These are phyloP conservation scores for Cryptococcus amylolentus DNA, from an alignment of 1,284 basidiomycete genomes.

Conservation along the genomic window DNA sequence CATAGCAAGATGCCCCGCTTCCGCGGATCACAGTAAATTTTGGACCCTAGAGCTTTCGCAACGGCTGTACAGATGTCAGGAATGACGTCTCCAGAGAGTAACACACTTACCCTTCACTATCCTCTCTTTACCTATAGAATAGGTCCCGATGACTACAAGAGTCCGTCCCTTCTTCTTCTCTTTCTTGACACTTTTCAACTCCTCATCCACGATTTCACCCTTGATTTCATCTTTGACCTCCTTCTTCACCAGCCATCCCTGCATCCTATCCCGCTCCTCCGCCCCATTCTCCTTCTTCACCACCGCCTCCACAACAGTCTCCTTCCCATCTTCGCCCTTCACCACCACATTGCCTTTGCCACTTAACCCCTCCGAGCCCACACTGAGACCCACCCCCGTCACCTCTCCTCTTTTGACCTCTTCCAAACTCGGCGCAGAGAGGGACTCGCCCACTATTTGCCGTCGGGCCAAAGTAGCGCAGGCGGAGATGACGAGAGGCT, in stretches of 20 bases:
- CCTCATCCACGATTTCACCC: constrained; percentile 18
- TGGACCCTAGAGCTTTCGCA: constrained; percentile 74
- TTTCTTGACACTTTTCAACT: constrained; percentile 24
- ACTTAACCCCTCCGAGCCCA: not conserved
- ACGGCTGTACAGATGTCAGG: constrained; percentile 58
- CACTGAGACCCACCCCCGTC: not conserved
- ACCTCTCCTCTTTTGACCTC: constrained; percentile 40
- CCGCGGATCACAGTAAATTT: constrained; percentile 82
- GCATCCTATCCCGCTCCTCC: constrained; percentile 48
- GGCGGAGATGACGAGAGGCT: constrained; percentile 84
- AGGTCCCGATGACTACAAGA: constrained; percentile 89
- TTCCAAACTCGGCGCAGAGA: constrained; percentile 22
- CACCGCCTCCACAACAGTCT: constrained; percentile 24
- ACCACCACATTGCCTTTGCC: constrained; percentile 20
- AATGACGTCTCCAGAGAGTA: not conserved
- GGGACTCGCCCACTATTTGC: constrained; percentile 51
- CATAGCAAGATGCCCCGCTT: constrained; percentile 77
- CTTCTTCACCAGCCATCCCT: constrained; percentile 49
- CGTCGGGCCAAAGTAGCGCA: constrained; percentile 77
- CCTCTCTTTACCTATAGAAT: constrained; percentile 95
- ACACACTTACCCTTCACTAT: constrained; percentile 75
- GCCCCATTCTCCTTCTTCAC: constrained; percentile 23
- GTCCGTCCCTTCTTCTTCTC: constrained; percentile 43
- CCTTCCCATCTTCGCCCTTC: constrained; percentile 35
- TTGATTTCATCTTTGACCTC: constrained; percentile 40